phyloP scores from a whole-genome alignment of 2,329 filamentous ascomycete species.

The Phaeosphaeria sp. region DNA sequence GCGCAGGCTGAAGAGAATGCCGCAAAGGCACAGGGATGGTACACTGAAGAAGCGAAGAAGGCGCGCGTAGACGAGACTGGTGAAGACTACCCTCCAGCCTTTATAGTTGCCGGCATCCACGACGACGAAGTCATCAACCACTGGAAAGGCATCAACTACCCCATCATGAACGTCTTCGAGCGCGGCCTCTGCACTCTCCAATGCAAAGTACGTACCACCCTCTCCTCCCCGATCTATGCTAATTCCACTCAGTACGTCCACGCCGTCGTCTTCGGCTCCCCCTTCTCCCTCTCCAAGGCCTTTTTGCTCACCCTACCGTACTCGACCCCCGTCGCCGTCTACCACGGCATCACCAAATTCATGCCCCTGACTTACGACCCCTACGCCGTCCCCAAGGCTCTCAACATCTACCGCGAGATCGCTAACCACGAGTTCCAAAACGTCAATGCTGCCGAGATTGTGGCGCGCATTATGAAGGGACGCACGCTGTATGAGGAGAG shows the following conservation, averaged over 20 bases:
- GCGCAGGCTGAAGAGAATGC: slow-evolving; percentile 73
- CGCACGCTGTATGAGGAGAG: slow-evolving; percentile 88
- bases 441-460: slow-evolving; percentile 92
- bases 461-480: slow-evolving; percentile 86
- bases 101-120: slow-evolving; percentile 91
- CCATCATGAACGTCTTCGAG: slow-evolving; percentile 99
- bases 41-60: slow-evolving; percentile 66
- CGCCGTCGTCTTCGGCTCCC: slow-evolving; percentile 86
- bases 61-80: slow-evolving; percentile 69
- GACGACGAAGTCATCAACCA: slow-evolving; percentile 94
- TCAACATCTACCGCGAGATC: slow-evolving; percentile 86
- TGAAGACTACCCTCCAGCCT: slow-evolving; percentile 79
- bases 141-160: slow-evolving; percentile 97
- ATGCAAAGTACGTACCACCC: slow-evolving; percentile 70
- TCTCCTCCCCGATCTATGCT: slow-evolving; percentile 3
- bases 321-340: slow-evolving; percentile 75
- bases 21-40: slow-evolving; percentile 76
- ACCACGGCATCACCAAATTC: slow-evolving; percentile 95
- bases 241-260: slow-evolving; percentile 72
- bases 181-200: slow-evolving; percentile 93
- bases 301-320: slow-evolving; percentile 79
- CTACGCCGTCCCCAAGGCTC: slow-evolving; percentile 78
- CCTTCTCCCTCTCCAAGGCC: slow-evolving; percentile 79
- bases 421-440: slow-evolving; percentile 78
- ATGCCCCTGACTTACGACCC: slow-evolving; percentile 68